Percentiles rank a stretch among this genome's conserved stretches.
Evolutionary conservation across 2,329 filamentous ascomycete species (phyloP).

Genomic region (Ceratocystis smalleyi): DNA sequence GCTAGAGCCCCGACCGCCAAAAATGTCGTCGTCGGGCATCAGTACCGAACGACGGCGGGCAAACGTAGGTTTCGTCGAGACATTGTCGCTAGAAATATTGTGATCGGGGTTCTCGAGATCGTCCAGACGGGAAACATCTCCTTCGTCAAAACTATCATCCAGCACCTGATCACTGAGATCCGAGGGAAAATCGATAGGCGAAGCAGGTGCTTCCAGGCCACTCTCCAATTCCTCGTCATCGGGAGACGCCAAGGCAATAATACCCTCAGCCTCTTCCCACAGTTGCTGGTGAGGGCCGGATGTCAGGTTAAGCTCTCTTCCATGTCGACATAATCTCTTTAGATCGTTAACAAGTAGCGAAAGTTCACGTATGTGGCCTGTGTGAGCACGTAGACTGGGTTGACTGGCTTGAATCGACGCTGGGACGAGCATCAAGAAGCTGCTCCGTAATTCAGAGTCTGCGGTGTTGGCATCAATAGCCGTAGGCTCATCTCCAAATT

Average conservation of each 20-base stretch:
- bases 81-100: not conserved
- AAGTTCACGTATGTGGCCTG: slow-evolving; percentile 68
- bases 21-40: slow-evolving; percentile 50
- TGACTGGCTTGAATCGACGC: slow-evolving; percentile 68
- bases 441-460: slow-evolving; percentile 19
- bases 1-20: slow-evolving; percentile 29
- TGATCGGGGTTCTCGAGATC: slow-evolving; percentile 10
- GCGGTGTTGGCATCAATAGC: slow-evolving; percentile 25
- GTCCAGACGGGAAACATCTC: not conserved
- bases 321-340: slow-evolving; percentile 59
- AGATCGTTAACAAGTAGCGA: slow-evolving; percentile 69
- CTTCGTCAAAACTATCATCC: slow-evolving; percentile 14
- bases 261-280: slow-evolving; percentile 73
- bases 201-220: slow-evolving; percentile 26
- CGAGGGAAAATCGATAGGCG: slow-evolving; percentile 27
- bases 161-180: slow-evolving; percentile 31
- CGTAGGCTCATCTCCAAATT: slow-evolving; percentile 42
- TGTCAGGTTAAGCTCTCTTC: slow-evolving; percentile 49
- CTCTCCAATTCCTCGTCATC: slow-evolving; percentile 41
- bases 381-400: slow-evolving; percentile 66
- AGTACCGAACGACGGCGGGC: slow-evolving; percentile 44
- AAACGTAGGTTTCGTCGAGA: not conserved
- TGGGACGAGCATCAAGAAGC: slow-evolving; percentile 52
- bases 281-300: slow-evolving; percentile 43
- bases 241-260: slow-evolving; percentile 67